phyloP scores from a whole-genome alignment of 306 rosid species.

The Vigna radiata region DNA sequence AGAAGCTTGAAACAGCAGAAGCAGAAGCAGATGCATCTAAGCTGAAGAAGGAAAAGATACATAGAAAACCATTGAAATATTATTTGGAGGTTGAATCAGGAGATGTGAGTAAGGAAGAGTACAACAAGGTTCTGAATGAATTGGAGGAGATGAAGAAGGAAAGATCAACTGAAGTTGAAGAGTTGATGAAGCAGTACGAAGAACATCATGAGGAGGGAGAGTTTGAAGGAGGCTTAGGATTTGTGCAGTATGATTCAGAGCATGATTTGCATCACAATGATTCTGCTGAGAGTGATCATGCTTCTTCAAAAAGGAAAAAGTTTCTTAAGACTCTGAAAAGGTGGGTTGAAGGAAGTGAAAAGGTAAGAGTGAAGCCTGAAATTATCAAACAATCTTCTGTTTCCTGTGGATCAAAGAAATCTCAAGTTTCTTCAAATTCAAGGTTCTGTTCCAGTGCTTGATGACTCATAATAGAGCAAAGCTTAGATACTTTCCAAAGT shows the following conservation, averaged over 20 bases:
- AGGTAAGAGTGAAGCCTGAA: conserved; percentile 55
- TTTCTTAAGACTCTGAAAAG: conserved; percentile 56
- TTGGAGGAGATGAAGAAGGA: conserved; percentile 59
- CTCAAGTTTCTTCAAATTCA: conserved; percentile 41
- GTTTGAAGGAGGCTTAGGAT: conserved; percentile 44
- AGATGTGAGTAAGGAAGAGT: conserved; percentile 52
- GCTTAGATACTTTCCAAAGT: not conserved
- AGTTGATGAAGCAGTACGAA: conserved; percentile 50
- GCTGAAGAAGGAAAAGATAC: conserved; percentile 43
- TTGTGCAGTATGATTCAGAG: conserved; percentile 45
- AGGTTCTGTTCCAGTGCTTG: conserved; percentile 64
- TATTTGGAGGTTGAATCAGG: conserved; percentile 55
- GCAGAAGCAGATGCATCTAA: conserved; percentile 32
- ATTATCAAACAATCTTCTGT: conserved; percentile 30
- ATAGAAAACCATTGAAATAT: conserved; percentile 36
- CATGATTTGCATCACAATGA: conserved; percentile 55
- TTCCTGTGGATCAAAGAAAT: conserved; percentile 46
- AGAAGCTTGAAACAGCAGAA: conserved; percentile 57
- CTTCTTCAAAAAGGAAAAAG: conserved; percentile 50
- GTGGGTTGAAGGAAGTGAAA: conserved; percentile 69
- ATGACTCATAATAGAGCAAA: conserved; percentile 30
- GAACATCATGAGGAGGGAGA: conserved; percentile 36
- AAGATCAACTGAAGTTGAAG: conserved; percentile 47
- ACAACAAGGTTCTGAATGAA: conserved; percentile 50
- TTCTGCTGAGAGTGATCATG: conserved; percentile 34